phyloP scores from a whole-genome alignment of 2,329 filamentous ascomycete species.

The Pestalotiopsis sp. region DNA sequence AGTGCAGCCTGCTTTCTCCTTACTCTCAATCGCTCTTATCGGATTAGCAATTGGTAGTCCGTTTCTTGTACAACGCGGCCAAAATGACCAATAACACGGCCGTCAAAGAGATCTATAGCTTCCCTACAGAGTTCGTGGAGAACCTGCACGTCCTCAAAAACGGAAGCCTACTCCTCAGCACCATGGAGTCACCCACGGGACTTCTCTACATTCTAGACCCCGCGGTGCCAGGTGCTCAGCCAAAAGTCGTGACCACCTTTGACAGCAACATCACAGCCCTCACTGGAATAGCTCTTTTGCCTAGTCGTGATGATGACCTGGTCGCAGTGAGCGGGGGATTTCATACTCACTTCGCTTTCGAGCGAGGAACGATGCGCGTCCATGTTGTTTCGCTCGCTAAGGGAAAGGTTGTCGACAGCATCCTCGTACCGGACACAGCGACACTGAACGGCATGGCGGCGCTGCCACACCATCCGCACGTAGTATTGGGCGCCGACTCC shows the following conservation, averaged over 20 bases:
- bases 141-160: conserved; percentile 21
- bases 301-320: conserved; percentile 13
- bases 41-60: no score
- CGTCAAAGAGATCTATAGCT: neutral
- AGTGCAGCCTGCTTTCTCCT: no score
- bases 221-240: conserved; percentile 15
- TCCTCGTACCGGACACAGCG: conserved; percentile 17
- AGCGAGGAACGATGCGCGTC: conserved; percentile 15
- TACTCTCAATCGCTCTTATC: no score
- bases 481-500: conserved; percentile 20
- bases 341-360: conserved; percentile 15
- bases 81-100: neutral
- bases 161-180: conserved; percentile 21
- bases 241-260: conserved; percentile 14
- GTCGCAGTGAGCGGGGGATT: conserved; percentile 20
- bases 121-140: conserved; percentile 17
- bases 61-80: no score
- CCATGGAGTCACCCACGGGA: conserved; percentile 14
- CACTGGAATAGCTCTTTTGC: conserved; percentile 17
- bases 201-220: conserved; percentile 22
- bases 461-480: conserved; percentile 19
- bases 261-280: conserved; percentile 10
- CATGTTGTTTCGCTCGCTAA: conserved; percentile 17
- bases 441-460: conserved; percentile 22
- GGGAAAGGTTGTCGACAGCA: conserved; percentile 16